Evolutionary conservation across 2,329 filamentous ascomycete genomes (phyloP).

Genomic region (Akanthomyces lecanii): DNA sequence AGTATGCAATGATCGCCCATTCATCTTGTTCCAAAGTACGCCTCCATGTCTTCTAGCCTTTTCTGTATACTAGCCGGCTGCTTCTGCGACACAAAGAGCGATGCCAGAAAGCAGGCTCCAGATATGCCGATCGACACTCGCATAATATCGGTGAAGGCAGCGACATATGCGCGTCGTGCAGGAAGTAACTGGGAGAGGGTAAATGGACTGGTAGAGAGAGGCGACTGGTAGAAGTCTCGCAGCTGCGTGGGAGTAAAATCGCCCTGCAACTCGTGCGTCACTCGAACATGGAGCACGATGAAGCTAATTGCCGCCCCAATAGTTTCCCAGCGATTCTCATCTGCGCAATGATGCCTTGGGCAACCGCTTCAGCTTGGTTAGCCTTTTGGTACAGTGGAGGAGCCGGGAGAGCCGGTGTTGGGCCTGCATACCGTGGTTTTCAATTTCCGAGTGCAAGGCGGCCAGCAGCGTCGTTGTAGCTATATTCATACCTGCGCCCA

Average conservation of each 20-base stretch:
- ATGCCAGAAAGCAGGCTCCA: neutral
- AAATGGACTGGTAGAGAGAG: neutral
- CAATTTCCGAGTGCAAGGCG: slow-evolving; percentile 31
- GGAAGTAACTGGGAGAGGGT: neutral
- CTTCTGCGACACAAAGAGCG: neutral
- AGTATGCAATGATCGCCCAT: too few species aligned
- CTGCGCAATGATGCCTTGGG: neutral
- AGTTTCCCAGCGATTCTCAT: neutral
- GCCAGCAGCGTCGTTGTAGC: slow-evolving; percentile 1
- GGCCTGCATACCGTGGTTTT: slow-evolving; percentile 47
- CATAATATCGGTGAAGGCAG: neutral
- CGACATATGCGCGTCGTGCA: neutral
- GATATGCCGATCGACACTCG: neutral
- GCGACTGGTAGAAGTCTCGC: neutral
- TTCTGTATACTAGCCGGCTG: neutral
- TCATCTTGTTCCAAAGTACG: neutral
- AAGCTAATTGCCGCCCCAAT: neutral
- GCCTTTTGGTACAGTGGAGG: neutral
- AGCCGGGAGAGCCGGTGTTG: slow-evolving; percentile 23
- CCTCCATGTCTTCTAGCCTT: neutral
- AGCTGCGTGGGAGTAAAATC: neutral
- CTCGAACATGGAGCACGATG: neutral
- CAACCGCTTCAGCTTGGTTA: neutral
- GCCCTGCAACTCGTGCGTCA: neutral
- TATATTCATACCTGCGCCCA: neutral